Evolutionary conservation across 2,329 filamentous ascomycete species (phyloP), one percentile per base, ranked within the genome.

Genomic region (Diaporthe caulivora): DNA sequence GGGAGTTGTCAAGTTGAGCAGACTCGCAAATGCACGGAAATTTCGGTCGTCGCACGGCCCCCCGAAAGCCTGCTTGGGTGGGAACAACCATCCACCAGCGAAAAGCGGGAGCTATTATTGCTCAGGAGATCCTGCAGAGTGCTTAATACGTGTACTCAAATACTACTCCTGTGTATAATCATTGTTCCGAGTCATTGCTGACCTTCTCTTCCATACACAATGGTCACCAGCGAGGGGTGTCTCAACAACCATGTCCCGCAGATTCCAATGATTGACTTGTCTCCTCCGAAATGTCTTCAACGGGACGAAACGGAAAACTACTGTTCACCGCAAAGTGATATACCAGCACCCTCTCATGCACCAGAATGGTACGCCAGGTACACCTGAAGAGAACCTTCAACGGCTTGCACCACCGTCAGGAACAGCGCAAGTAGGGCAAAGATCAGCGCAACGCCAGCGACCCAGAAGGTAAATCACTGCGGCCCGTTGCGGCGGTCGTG

Each of bases 311-410:
- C n/a, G n/a, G n/a, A n/a, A n/a, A n/a, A n/a, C n/a, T n/a, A n/a
- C n/a, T n/a, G n/a, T n/a, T n/a, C n/a, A n/a, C n/a, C n/a, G n/a
- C n/a, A n/a, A n/a, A n/a, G n/a, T n/a, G n/a, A n/a, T n/a, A n/a
- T n/a, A n/a, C n/a, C n/a, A n/a, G n/a, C n/a, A n/a, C n/a, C n/a
- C n/a, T n/a, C n/a, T n/a, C n/a, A n/a, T n/a, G n/a, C n/a, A n/a
- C n/a, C n/a, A 57, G 29, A 18, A 18, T 37, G 53, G 29, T 31
- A 44, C 24, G 57, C 57, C 24, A 62, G 9, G 73, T 82, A 84
- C 3, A 84, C 82, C 58, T 86, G 84, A 68, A 86, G 55, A 21
- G 79, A 83, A 13, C 84, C 82, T 76, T 84, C 81, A 54, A 87
- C 62, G 57, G 79, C 80, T 77, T 87, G 81, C 72, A 84, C 78